phyloP scores from a whole-genome alignment of 495 filamentous ascomycete species.

The Gamarada debralockiae region DNA sequence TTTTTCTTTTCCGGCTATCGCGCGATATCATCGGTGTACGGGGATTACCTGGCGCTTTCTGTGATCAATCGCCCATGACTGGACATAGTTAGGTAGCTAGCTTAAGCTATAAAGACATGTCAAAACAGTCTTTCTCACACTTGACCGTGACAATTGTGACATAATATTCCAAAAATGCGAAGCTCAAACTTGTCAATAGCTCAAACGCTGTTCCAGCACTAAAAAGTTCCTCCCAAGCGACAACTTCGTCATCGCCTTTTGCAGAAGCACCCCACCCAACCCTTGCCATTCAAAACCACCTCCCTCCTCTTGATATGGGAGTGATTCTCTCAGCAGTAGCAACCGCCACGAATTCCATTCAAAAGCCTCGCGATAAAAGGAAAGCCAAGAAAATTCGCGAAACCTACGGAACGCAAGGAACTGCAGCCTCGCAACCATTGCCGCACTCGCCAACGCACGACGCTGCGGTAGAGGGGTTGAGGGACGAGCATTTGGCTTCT shows the following conservation, averaged over 20 bases:
- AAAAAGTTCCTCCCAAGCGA: background rate
- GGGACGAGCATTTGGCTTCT: slow-evolving; percentile 15
- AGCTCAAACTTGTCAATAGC: background rate
- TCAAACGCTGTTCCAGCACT: background rate
- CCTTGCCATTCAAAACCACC: background rate
- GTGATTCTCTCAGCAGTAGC: slow-evolving; percentile 11
- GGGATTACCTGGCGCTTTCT: slow-evolving; percentile 38
- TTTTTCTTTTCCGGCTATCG: slow-evolving; percentile 56
- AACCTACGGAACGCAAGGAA: background rate
- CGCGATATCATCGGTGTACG: slow-evolving; percentile 43
- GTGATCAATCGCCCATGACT: slow-evolving; percentile 5
- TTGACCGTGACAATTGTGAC: too few relatives aligned
- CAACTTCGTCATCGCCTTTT: slow-evolving; percentile 5
- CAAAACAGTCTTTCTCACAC: slow-evolving; percentile 7
- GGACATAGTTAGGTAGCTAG: slow-evolving; percentile 23
- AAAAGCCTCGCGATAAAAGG: slow-evolving; percentile 13
- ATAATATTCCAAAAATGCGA: background rate
- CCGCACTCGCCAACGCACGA: background rate
- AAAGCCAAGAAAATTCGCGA: background rate
- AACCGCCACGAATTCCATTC: background rate
- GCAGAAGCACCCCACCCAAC: background rate
- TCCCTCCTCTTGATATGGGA: slow-evolving; percentile 16
- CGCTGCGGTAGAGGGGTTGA: slow-evolving; percentile 5
- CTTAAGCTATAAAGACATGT: slow-evolving; percentile 22
- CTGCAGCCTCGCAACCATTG: slow-evolving; percentile 18